These are phyloP conservation scores for Debaryomyces sp. DNA, from an alignment of 1,139 yeast species.

Conservation along the genomic window DNA sequence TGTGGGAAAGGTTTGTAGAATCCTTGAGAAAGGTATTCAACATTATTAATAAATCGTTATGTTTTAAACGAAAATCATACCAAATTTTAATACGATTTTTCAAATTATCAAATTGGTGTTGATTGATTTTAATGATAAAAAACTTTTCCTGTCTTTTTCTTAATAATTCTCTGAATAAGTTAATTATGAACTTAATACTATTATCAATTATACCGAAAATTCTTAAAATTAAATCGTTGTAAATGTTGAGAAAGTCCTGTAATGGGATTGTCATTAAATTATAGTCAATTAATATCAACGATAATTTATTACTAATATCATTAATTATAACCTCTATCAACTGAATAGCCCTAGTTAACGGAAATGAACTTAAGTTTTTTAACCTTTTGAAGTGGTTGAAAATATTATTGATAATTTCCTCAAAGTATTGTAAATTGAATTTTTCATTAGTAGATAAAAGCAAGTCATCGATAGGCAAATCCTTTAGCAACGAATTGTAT, in stretches of 20 bases:
- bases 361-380: conserved; percentile 58
- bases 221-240: conserved; percentile 17
- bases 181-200: conserved; percentile 40
- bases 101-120: conserved; percentile 44
- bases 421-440: conserved; percentile 39
- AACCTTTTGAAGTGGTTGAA: conserved; percentile 69
- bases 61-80: conserved; percentile 51
- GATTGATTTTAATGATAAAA: conserved; percentile 61
- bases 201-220: conserved; percentile 32
- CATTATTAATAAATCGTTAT: conserved; percentile 54
- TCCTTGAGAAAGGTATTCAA: conserved; percentile 30
- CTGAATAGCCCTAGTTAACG: conserved; percentile 63
- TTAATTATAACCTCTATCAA: conserved; percentile 61
- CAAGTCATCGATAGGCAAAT: conserved; percentile 69
- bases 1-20: conserved; percentile 18
- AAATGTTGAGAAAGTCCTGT: conserved; percentile 23
- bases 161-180: conserved; percentile 69
- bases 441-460: conserved; percentile 39
- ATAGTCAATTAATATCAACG: conserved; percentile 21
- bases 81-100: conserved; percentile 51
- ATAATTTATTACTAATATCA: conserved; percentile 33
- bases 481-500: conserved; percentile 67
- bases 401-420: conserved; percentile 47
- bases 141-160: conserved; percentile 77
- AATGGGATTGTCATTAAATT: conserved; percentile 32